Evolutionary conservation across 2,329 filamentous ascomycete genomes (phyloP), one percentile per base, ranked within the genome.

Genomic region (Eutypa lata): DNA sequence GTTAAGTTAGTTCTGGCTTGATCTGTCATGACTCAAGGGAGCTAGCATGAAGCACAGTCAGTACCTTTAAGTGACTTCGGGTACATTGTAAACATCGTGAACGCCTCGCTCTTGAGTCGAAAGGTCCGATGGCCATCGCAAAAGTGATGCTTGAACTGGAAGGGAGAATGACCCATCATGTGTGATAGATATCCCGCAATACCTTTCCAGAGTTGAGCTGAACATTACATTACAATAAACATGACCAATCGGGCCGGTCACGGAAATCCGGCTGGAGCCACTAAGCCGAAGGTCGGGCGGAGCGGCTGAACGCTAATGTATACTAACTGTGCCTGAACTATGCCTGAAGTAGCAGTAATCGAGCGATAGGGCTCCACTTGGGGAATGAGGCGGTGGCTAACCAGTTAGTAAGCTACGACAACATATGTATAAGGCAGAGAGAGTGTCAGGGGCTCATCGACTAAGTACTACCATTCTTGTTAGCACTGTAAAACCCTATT

Each of bases 11-110:
- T 37, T 5, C 7, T 1, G 14, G 26, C 26, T 31, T 14, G 16
- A 18, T 7, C 10, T 2, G 8, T 21, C 7, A n/a, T n/a, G n/a
- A n/a, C n/a, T n/a, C 14, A n/a, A 3, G 22, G 26, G 13, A 33
- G 13, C 35, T 38, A 38, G 16, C 35, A 38, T 14, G 35, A 48
- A 48, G 18, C 5, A n/a, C 8, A 16, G 7, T 31, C n/a, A 0
- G 14, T 49, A 54, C 53, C 49, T 49, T 54, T 19, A 54, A 40
- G 47, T 54, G 53, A 35, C 49, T 49, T 4, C 19, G 18, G 28
- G 53, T 37, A 13, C 49, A 54, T 10, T 28, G 37, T n/a, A 44
- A 21, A 28, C 53, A 54, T 18, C 53, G 53, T 22, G 47, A 54
- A 6, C 53, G 44, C 46, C 45, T 52, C 13, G 37, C 31, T 13